Percentiles rank a stretch among this genome's conserved stretches.
Conservation (phyloP, 306 rosid species). For the Fragaria iinumae region DNA sequence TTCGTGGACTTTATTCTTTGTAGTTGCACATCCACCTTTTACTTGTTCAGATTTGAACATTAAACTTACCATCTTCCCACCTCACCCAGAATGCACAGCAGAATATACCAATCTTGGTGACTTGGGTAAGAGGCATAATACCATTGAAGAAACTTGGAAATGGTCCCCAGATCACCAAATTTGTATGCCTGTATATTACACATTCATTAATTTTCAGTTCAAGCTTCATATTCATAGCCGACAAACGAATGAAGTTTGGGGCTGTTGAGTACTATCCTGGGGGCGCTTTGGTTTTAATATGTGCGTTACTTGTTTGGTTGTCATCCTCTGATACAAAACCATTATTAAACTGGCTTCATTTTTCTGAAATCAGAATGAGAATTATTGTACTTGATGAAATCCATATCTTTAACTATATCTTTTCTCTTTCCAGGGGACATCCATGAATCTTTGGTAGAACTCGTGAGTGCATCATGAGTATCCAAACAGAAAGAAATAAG, state of each 20-base stretch:
- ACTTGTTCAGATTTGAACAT: not conserved
- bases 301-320: slow-evolving; percentile 25
- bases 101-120: not conserved
- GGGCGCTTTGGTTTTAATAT: slow-evolving; percentile 13
- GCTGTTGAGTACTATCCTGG: slow-evolving; percentile 15
- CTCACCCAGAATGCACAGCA: not conserved
- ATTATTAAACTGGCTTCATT: not conserved
- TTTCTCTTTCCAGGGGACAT: not conserved
- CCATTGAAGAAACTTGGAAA: not conserved
- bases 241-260: slow-evolving; percentile 5
- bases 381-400: not conserved
- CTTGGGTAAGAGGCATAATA: not conserved
- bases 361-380: not conserved
- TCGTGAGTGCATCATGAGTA: slow-evolving; percentile 12
- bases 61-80: not conserved
- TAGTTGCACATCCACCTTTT: not conserved
- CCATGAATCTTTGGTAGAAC: not conserved
- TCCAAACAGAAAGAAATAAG: not conserved
- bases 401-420: not conserved
- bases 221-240: slow-evolving; percentile 9
- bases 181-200: not conserved
- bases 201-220: not conserved
- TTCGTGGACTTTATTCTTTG: not conserved
- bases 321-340: slow-evolving; percentile 10
- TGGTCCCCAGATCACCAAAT: slow-evolving; percentile 5